Conservation (phyloP, 2,329 filamentous ascomycete species). For the Aspergillus proliferans region DNA sequence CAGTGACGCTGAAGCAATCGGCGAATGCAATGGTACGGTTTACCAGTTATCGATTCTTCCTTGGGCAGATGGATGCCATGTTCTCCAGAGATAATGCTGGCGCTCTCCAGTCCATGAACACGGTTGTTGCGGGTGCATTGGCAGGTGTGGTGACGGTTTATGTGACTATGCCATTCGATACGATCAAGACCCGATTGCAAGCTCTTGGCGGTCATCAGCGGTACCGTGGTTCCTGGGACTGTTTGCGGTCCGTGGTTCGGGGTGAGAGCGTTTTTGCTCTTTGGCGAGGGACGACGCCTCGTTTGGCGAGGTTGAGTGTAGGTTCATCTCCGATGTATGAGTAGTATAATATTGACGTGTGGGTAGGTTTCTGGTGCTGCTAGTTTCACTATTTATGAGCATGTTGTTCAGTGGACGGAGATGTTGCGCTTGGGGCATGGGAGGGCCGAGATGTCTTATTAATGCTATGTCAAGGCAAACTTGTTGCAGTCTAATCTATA, state of each 20-base stretch:
- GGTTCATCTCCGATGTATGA: not conserved
- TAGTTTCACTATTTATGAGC: slow-evolving; percentile 12
- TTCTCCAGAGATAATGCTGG: too few relatives aligned
- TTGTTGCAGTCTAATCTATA: too few relatives aligned
- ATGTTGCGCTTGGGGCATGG: too few relatives aligned
- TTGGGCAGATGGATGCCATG: slow-evolving; percentile 45
- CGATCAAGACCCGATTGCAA: slow-evolving; percentile 37
- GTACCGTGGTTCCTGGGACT: slow-evolving; percentile 36
- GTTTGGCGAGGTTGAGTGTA: slow-evolving; percentile 11
- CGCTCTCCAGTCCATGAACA: slow-evolving; percentile 40
- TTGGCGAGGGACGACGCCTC: slow-evolving; percentile 55
- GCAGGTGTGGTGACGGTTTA: slow-evolving; percentile 48
- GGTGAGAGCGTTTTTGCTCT: slow-evolving; percentile 55
- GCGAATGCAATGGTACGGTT: slow-evolving; percentile 42
- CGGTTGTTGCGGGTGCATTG: slow-evolving; percentile 54
- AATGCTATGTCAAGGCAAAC: too few relatives aligned
- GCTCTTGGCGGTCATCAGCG: slow-evolving; percentile 48
- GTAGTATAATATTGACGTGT: not conserved
- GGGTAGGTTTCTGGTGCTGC: slow-evolving; percentile 10
- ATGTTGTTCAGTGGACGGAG: slow-evolving; percentile 7
- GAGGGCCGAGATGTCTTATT: too few relatives aligned
- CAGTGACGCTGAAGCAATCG: slow-evolving; percentile 55
- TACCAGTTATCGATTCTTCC: slow-evolving; percentile 57
- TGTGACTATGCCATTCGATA: slow-evolving; percentile 40
- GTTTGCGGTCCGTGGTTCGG: slow-evolving; percentile 5